Conservation (phyloP, 768 basidiomycete genomes). For the Suillus fuscotomentosus region DNA sequence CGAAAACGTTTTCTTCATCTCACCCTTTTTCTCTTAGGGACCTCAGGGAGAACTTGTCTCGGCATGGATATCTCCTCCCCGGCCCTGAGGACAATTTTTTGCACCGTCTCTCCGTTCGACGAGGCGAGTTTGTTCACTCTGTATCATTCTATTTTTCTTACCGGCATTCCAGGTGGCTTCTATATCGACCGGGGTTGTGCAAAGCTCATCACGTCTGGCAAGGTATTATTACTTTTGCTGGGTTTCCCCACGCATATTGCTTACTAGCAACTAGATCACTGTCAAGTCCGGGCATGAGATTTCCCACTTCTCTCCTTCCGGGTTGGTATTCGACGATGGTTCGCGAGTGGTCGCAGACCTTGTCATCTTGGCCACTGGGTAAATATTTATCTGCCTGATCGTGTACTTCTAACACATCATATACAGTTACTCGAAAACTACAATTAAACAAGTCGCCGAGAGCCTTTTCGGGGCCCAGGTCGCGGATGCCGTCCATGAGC, state of each 20-base stretch:
- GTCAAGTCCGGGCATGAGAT: conserved; percentile 7
- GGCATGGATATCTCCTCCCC: conserved; percentile 5
- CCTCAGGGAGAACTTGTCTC: conserved; percentile 1
- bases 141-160: not conserved
- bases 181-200: conserved; percentile 9
- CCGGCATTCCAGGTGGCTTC: not conserved
- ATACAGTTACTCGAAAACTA: conserved; percentile 4
- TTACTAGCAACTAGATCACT: not conserved
- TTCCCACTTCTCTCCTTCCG: conserved; percentile 1
- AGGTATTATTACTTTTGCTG: not conserved
- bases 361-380: conserved; percentile 7
- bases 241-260: not conserved
- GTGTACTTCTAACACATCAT: not conserved
- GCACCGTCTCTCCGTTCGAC: conserved; percentile 8
- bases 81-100: conserved; percentile 1
- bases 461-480: conserved; percentile 1
- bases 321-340: conserved; percentile 5
- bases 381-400: not conserved
- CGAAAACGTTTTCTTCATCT: not conserved
- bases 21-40: not conserved
- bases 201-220: conserved; percentile 7
- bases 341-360: conserved; percentile 4
- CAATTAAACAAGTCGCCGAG: conserved; percentile 4
- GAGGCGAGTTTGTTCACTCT: not conserved
- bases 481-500: conserved; percentile 6